Conservation (phyloP, 1,284 basidiomycete species). For the Leccinum pachyderme region DNA sequence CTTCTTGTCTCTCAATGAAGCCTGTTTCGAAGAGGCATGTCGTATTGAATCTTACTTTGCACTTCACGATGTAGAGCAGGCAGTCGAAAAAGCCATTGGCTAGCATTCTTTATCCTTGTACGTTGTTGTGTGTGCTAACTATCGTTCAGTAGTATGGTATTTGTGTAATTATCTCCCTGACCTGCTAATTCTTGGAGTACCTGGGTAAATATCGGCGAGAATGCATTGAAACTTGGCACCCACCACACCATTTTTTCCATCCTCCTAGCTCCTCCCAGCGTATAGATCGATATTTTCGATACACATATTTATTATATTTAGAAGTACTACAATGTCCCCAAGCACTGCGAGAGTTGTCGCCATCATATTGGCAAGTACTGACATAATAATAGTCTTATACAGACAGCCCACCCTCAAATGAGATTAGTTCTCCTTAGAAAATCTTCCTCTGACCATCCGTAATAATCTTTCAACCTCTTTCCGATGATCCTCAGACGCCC, state of each 20-base stretch:
- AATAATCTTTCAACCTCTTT: constrained; percentile 57
- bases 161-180: no score
- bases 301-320: no score
- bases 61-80: neutral
- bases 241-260: no score
- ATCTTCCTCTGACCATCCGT: constrained; percentile 70
- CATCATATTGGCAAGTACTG: no score
- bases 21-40: neutral
- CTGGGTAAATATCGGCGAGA: no score
- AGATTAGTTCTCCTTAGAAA: constrained; percentile 35
- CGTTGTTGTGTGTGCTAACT: neutral
- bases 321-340: no score
- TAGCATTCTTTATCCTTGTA: neutral
- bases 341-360: neutral
- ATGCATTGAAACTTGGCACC: no score
- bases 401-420: constrained; percentile 3
- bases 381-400: neutral
- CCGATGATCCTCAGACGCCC: constrained; percentile 52
- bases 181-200: no score
- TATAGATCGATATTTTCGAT: no score
- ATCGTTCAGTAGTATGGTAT: neutral
- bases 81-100: neutral
- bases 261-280: no score
- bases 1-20: neutral
- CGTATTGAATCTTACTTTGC: neutral